Evolutionary conservation across 1,284 basidiomycete species (phyloP), one percentile per base, ranked within the genome.

Genomic region (Uromyces viciae-fabae): DNA sequence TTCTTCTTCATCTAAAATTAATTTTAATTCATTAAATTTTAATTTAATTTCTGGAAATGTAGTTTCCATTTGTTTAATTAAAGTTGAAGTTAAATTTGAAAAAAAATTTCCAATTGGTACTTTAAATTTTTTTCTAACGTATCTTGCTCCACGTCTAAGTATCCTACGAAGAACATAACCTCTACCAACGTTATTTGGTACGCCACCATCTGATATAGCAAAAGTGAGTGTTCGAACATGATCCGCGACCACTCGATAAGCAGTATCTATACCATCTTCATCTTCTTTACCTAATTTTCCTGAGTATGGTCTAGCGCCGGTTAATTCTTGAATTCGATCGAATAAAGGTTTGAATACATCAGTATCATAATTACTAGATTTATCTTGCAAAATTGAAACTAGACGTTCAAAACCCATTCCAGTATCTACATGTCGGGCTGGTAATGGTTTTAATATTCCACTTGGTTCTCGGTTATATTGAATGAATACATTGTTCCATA

Each of bases 1-100:
- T 86, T 99, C 96, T 87, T 99, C 96, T 86, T 99, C 96, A 85
- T 99, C 91, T 17, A 99, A 89, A 82, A 99, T 95, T 86, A 97
- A 94, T 86, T 95, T 95, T 86, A 98, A 91, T 83, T 96, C 94
- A 31, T 90, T 90, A 46, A 91, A 88, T 85, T 91, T 93, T 86
- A 91, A 93, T 49, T 90, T 93, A 83, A 99, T 91, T 87, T 99
- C 97, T 8, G 96, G 97, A 90, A 98, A 99, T 82, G 92, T 90
- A 79, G 89, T 90, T 52, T 94, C 92, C 91, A 98, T 92, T 83
- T 92, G 91, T 83, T 95, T 93, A 43, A 96, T 90, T 40, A 98
- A 90, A 14, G 93, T 92, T 4, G 96, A 96, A 82, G 94, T 90
- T 36, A 99, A 88, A 15, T 92, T 92, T 22, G 94, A 95, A 89